Percentiles rank a stretch among this genome's conserved stretches.
phyloP scores from a whole-genome alignment of 1,139 yeast genomes.

The Torulaspora globosa region DNA sequence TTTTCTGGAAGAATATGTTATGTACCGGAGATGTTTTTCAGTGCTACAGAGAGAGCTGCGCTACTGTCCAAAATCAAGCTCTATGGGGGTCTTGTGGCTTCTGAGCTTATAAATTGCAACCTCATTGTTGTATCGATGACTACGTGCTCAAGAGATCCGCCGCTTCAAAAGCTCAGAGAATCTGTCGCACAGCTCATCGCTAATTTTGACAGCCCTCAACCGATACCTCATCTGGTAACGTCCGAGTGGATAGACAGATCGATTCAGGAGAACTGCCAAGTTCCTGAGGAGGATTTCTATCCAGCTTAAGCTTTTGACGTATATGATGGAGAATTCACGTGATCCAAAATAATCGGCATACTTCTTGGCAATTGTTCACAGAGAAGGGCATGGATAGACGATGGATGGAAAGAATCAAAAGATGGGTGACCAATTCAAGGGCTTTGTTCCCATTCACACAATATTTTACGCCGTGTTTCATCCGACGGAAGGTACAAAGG shows the following conservation, averaged over 20 bases:
- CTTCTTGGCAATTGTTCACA: not conserved
- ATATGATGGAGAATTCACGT: slow-evolving; percentile 1
- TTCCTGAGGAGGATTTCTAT: slow-evolving; percentile 44
- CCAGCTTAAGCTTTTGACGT: slow-evolving; percentile 10
- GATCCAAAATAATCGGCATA: not conserved
- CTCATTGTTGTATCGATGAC: slow-evolving; percentile 8
- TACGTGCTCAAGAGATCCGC: not conserved
- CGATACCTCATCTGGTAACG: slow-evolving; percentile 49
- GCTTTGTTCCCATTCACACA: slow-evolving; percentile 63
- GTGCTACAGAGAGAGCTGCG: not conserved
- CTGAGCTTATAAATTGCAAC: slow-evolving; percentile 8
- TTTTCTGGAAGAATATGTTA: not conserved
- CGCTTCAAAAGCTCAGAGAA: slow-evolving; percentile 15
- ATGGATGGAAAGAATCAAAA: not conserved
- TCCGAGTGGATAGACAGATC: slow-evolving; percentile 44
- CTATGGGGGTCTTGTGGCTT: slow-evolving; percentile 13
- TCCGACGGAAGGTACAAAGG: slow-evolving; percentile 92
- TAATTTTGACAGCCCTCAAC: slow-evolving; percentile 18
- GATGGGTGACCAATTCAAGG: slow-evolving; percentile 27
- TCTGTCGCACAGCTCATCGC: slow-evolving; percentile 27
- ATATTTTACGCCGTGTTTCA: slow-evolving; percentile 89
- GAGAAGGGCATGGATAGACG: not conserved
- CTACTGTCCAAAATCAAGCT: slow-evolving; percentile 3
- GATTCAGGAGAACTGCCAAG: slow-evolving; percentile 41
- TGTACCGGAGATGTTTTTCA: not conserved